Evolutionary conservation across 2,329 filamentous ascomycete genomes (phyloP).

Genomic region (Hymenoscyphus linearis): DNA sequence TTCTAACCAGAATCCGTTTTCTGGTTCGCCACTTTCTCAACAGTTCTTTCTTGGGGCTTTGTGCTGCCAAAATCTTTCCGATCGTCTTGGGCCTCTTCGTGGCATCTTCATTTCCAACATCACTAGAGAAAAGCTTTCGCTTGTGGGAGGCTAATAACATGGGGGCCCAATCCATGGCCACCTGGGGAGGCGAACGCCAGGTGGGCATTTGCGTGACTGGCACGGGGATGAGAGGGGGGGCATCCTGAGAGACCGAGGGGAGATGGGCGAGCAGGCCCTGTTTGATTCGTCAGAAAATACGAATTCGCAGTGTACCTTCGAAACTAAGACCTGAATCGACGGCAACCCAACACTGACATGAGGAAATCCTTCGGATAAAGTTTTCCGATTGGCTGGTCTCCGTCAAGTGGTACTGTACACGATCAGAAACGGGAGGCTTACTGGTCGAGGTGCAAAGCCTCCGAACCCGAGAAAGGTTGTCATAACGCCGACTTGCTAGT

Average conservation of each 20-base stretch:
- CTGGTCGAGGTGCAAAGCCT: no score
- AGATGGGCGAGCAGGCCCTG: not conserved
- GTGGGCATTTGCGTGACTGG: not conserved
- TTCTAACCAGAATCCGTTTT: not conserved
- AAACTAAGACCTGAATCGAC: not conserved
- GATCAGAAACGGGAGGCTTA: no score
- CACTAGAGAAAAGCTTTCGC: not conserved
- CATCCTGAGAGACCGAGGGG: not conserved
- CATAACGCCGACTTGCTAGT: no score
- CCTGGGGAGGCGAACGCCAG: not conserved
- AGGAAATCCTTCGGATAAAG: not conserved
- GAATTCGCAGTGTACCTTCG: not conserved
- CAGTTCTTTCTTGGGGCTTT: not conserved
- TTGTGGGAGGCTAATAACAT: not conserved
- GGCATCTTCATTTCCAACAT: not conserved
- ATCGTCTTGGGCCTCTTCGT: not conserved
- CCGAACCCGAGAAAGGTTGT: no score
- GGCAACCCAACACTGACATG: not conserved
- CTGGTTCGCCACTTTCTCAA: not conserved
- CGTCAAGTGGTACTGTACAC: no score
- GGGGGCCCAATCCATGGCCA: not conserved
- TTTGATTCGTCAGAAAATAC: not conserved
- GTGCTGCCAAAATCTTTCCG: not conserved
- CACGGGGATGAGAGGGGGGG: not conserved
- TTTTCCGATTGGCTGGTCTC: not conserved